phyloP scores from a whole-genome alignment of 192 early-diverging fungal genomes.

The Gaertneriomyces sp. region DNA sequence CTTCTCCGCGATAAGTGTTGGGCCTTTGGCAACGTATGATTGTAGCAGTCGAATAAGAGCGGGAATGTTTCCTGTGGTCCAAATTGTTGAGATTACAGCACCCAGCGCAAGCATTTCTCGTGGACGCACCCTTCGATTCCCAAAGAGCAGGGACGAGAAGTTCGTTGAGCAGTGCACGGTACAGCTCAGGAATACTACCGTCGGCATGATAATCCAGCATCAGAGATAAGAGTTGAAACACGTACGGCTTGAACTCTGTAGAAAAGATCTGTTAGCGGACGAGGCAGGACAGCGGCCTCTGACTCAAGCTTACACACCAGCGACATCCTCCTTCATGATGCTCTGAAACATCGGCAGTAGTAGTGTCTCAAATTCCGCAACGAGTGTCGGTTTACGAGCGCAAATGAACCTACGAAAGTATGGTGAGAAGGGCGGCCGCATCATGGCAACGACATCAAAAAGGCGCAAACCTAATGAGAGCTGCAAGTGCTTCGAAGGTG shows the following conservation, averaged over 20 bases:
- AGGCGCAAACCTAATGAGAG: constrained; percentile 61
- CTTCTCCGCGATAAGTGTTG: constrained; percentile 61
- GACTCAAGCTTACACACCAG: constrained; percentile 1
- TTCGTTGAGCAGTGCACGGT: constrained; percentile 68
- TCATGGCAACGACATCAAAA: background rate
- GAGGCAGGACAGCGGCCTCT: background rate
- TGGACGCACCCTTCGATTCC: constrained; percentile 69
- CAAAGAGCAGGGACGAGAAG: constrained; percentile 84
- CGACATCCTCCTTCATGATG: constrained; percentile 80
- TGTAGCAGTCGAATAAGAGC: constrained; percentile 86
- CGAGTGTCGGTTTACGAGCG: constrained; percentile 58
- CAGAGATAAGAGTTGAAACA: constrained; percentile 93
- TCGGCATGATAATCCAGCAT: constrained; percentile 73
- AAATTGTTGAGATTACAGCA: background rate
- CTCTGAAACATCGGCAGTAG: constrained; percentile 86
- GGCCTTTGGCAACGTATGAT: constrained; percentile 77
- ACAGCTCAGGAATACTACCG: constrained; percentile 64
- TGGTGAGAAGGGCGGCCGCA: background rate
- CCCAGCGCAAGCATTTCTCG: background rate
- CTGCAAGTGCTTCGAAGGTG: constrained; percentile 88
- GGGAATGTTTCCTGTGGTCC: constrained; percentile 77
- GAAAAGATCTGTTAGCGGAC: background rate
- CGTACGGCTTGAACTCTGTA: constrained; percentile 92
- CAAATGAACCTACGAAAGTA: constrained; percentile 68
- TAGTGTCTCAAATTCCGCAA: constrained; percentile 78